These are phyloP conservation scores for Candida berthetii DNA, from an alignment of 805 yeast genomes.

Conservation along the genomic window DNA sequence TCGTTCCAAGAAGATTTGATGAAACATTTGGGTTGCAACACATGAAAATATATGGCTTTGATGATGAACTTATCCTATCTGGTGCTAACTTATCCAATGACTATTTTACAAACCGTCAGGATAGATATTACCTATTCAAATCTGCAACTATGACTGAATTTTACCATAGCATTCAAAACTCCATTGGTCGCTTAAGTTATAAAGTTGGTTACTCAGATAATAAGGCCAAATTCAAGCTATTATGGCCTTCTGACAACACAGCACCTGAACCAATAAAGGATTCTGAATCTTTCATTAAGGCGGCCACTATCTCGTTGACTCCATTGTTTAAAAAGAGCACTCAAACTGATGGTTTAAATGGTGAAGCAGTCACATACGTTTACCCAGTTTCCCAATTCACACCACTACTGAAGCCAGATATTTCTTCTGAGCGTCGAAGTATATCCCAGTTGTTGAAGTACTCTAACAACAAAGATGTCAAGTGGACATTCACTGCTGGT, in stretches of 20 bases:
- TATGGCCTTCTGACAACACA: constrained; percentile 70
- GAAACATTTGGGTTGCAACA: constrained; percentile 94
- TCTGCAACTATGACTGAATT: constrained; percentile 58
- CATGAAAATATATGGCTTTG: constrained; percentile 95
- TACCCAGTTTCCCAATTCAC: constrained; percentile 91
- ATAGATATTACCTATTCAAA: constrained; percentile 75
- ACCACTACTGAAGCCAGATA: constrained; percentile 62
- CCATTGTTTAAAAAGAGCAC: constrained; percentile 10
- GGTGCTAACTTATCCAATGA: constrained; percentile 93
- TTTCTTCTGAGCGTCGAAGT: constrained; percentile 79
- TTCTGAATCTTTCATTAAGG: constrained; percentile 42
- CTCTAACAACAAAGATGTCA: constrained; percentile 45
- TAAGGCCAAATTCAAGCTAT: constrained; percentile 45
- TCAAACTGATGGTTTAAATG: not conserved
- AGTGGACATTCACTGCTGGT: constrained; percentile 93
- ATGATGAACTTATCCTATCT: constrained; percentile 76
- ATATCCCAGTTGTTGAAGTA: constrained; percentile 55
- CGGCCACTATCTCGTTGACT: constrained; percentile 35
- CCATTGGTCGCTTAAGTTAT: constrained; percentile 68
- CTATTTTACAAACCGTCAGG: constrained; percentile 93
- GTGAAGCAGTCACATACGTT: constrained; percentile 51
- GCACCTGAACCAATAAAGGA: constrained; percentile 64
- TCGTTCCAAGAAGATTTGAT: constrained; percentile 79
- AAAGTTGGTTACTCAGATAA: constrained; percentile 42
- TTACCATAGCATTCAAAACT: constrained; percentile 62